Percentiles rank a stretch among this genome's conserved stretches.
Evolutionary conservation across 805 yeast species (phyloP).

Genomic region (Wickerhamiella hasegawae): DNA sequence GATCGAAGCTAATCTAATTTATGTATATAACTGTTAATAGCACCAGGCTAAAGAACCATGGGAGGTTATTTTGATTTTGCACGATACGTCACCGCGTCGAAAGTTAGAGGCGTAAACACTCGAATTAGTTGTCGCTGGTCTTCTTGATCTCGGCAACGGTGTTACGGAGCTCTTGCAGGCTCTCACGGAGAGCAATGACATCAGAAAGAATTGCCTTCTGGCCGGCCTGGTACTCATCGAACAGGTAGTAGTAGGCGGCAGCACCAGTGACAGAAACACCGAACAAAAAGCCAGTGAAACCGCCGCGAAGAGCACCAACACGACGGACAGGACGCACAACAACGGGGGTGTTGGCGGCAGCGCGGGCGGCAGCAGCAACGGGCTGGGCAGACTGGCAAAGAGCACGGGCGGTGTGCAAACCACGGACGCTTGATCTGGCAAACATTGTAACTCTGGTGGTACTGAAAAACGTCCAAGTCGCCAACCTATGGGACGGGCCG

Average conservation of each 20-base stretch:
- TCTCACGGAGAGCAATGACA: constrained; percentile 50
- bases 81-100: no score
- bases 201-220: constrained; percentile 62
- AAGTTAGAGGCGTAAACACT: no score
- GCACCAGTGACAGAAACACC: constrained; percentile 65
- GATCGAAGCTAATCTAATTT: no score
- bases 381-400: constrained; percentile 1
- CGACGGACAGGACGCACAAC: constrained; percentile 6
- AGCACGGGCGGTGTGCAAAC: constrained; percentile 5
- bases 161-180: constrained; percentile 50
- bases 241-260: constrained; percentile 59
- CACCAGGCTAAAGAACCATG: no score
- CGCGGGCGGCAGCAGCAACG: constrained; percentile 4
- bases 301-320: constrained; percentile 18
- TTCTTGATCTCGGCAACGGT: constrained; percentile 49
- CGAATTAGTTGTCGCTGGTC: no score
- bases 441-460: neutral
- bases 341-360: no score
- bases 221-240: constrained; percentile 63
- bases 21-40: no score
- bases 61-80: no score
- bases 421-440: neutral
- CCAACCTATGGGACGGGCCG: neutral
- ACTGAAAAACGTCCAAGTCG: neutral
- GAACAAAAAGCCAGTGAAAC: constrained; percentile 57